Evolutionary conservation across 257 asterid genomes (phyloP).

Genomic region (Paulownia fortunei): DNA sequence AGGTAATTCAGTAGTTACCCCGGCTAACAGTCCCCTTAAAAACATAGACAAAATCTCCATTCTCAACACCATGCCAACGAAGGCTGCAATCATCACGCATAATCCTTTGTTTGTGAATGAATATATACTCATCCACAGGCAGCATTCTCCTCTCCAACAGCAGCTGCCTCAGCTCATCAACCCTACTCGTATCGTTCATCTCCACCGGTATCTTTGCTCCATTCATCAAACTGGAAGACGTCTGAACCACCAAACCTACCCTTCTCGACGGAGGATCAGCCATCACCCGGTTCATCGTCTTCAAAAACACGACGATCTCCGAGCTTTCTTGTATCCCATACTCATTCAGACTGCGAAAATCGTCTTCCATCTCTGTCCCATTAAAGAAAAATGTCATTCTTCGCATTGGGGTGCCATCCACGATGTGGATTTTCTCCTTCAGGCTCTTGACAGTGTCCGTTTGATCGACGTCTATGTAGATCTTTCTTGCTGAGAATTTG

Average conservation of each 20-base stretch:
- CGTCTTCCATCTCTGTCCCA: conserved; percentile 58
- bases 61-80: conserved; percentile 78
- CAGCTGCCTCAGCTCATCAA: conserved; percentile 46
- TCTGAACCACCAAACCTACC: conserved; percentile 50
- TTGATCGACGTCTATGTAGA: conserved; percentile 49
- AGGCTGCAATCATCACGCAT: conserved; percentile 63
- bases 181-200: conserved; percentile 51
- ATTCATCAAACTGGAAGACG: conserved; percentile 57
- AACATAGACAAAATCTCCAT: conserved; percentile 63
- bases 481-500: conserved; percentile 51
- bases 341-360: conserved; percentile 42
- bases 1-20: neutral
- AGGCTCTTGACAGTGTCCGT: conserved; percentile 65
- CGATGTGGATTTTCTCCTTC: conserved; percentile 73
- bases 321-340: conserved; percentile 52
- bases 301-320: conserved; percentile 49
- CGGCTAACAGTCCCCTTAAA: conserved; percentile 64
- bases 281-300: conserved; percentile 29
- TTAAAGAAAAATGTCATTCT: conserved; percentile 54
- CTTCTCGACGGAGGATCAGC: conserved; percentile 49
- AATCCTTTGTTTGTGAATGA: conserved; percentile 74
- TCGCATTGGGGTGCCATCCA: conserved; percentile 65
- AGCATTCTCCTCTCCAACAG: conserved; percentile 47
- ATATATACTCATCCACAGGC: conserved; percentile 71
- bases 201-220: conserved; percentile 57